Percentiles rank a stretch among this genome's conserved stretches.
phyloP scores from a whole-genome alignment of 2,329 filamentous ascomycete genomes.

The Aspergillaceae sp. region DNA sequence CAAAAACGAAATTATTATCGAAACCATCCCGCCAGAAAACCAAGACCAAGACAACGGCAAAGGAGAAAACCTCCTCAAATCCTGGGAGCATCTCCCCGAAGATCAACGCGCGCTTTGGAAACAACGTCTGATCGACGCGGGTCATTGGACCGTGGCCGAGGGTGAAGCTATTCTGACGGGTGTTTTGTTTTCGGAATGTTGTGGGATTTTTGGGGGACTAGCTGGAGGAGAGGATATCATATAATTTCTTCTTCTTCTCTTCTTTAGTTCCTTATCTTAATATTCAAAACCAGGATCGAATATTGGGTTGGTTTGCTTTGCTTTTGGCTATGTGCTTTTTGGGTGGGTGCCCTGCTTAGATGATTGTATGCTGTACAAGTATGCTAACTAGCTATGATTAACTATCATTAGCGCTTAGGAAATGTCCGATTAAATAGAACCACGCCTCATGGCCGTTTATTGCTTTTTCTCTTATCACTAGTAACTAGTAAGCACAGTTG shows the following conservation, averaged over 20 bases:
- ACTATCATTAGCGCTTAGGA: too few species aligned
- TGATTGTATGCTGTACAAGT: not conserved
- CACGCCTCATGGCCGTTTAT: too few species aligned
- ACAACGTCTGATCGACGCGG: slow-evolving; percentile 56
- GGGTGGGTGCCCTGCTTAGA: not conserved
- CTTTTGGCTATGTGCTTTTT: not conserved
- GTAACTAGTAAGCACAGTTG: too few species aligned
- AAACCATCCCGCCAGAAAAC: slow-evolving; percentile 6
- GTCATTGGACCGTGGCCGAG: slow-evolving; percentile 71
- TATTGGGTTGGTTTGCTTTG: not conserved
- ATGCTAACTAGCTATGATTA: too few species aligned
- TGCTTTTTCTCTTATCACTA: too few species aligned
- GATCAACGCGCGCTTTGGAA: slow-evolving; percentile 62
- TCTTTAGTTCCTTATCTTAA: not conserved
- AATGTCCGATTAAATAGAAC: too few species aligned
- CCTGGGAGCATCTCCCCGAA: slow-evolving; percentile 62
- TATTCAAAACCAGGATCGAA: too few species aligned
- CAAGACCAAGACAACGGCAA: too few species aligned
- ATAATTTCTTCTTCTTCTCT: slow-evolving; percentile 3
- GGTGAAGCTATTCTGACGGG: slow-evolving; percentile 69
- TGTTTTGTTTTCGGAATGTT: slow-evolving; percentile 64
- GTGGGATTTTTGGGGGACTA: slow-evolving; percentile 9
- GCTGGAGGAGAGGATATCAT: slow-evolving; percentile 9
- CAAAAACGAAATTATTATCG: slow-evolving; percentile 11
- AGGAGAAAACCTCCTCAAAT: slow-evolving; percentile 6